Conservation (phyloP, 2,329 filamentous ascomycete genomes). For the Aspergillus hortae region DNA sequence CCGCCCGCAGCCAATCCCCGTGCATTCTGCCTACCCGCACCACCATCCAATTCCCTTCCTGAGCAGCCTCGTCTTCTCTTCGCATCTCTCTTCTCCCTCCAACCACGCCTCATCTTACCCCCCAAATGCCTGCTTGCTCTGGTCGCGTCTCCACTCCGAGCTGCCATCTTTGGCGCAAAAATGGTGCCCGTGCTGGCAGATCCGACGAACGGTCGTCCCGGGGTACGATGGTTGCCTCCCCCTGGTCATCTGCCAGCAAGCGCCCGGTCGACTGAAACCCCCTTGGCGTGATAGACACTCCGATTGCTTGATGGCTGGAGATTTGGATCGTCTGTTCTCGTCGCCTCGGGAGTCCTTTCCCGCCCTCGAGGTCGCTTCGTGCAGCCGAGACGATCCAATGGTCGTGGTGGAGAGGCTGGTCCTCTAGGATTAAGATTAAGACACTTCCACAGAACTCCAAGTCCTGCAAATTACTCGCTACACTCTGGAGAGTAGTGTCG, state of each 20-base stretch:
- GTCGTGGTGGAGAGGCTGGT: constrained; percentile 9
- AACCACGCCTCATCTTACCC: background rate
- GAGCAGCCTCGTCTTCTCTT: constrained; percentile 24
- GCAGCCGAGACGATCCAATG: constrained; percentile 4
- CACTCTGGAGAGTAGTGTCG: too few species aligned
- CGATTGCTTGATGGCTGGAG: constrained; percentile 28
- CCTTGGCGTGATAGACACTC: constrained; percentile 23
- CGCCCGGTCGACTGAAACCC: constrained; percentile 17
- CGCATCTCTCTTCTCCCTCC: constrained; percentile 9
- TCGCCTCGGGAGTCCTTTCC: constrained; percentile 23
- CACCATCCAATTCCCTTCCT: constrained; percentile 9
- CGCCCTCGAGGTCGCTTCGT: constrained; percentile 1
- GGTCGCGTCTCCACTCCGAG: background rate
- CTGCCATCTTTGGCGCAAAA: background rate
- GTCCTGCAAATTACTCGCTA: too few species aligned
- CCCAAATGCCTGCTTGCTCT: too few species aligned
- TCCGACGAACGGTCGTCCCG: background rate
- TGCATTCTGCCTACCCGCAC: background rate
- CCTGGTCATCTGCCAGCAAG: constrained; percentile 18
- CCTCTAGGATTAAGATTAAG: constrained; percentile 5
- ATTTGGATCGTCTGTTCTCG: constrained; percentile 27
- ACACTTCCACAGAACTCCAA: background rate
- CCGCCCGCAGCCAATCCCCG: constrained; percentile 10
- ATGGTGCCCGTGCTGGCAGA: background rate
- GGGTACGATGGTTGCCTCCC: constrained; percentile 6